Evolutionary conservation across 2,329 filamentous ascomycete genomes (phyloP).

Genomic region (Rhexocercosporidium sp.): DNA sequence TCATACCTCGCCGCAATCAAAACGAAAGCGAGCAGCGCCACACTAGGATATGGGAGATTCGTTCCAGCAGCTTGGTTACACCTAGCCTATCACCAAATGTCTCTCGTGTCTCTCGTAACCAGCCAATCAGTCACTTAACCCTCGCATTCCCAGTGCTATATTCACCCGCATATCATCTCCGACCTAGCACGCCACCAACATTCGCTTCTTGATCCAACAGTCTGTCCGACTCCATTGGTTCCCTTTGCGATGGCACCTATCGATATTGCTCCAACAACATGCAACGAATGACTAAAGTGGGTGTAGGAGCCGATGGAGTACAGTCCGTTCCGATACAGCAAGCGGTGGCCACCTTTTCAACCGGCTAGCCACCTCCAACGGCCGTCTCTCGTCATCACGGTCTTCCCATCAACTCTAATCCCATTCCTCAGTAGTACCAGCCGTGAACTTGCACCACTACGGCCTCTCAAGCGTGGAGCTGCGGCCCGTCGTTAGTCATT

Average conservation of each 20-base stretch:
- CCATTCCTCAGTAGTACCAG: background rate
- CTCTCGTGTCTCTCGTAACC: background rate
- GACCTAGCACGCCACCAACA: conserved; percentile 2
- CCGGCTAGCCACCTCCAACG: background rate
- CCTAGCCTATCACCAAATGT: background rate
- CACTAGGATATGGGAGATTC: background rate
- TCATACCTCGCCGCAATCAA: background rate
- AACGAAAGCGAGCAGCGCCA: background rate
- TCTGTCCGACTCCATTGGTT: background rate
- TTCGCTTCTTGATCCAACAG: background rate
- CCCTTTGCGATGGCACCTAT: background rate
- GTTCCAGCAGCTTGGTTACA: conserved; percentile 4
- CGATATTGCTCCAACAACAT: background rate
- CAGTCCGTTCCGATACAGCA: background rate
- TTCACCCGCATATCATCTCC: conserved; percentile 4
- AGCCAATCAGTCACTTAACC: background rate
- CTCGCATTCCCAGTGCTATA: background rate
- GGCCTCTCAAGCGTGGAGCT: background rate
- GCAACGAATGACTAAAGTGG: background rate
- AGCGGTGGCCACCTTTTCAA: background rate
- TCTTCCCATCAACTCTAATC: background rate
- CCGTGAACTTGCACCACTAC: background rate
- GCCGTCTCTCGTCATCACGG: background rate
- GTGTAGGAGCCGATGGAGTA: background rate
- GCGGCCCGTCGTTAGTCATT: background rate